Evolutionary conservation across 176 grass and related monocot genomes (phyloP), one percentile per base, ranked within the genome.

Genomic region (Paspalum vaginatum): DNA sequence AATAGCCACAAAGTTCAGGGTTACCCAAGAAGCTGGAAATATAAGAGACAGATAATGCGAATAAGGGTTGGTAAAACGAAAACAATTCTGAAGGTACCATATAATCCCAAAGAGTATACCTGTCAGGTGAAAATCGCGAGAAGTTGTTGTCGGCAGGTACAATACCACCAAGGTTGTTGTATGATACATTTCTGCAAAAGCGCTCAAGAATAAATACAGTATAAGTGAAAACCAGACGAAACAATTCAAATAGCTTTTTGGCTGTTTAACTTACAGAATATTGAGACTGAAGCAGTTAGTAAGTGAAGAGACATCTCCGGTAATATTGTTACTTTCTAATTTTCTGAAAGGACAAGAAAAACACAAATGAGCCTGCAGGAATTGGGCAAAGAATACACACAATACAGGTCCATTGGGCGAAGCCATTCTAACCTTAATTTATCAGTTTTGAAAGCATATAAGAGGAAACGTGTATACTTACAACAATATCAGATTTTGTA

Each of bases 61-160:
- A 75, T 65, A 70, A 71, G 38, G 45, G 24, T 65, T 38, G 42
- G 10, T 47, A 57, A 38, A 6, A 52, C 2, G 16, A 57, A 61
- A 38, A 27, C 2, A 50, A 66, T 74, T 62, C 20, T 32, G 0
- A 53, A 70, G 58, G 26, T 17, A 83, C 63, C 11, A 11, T 37
- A 46, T 54, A 52, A 58, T 66, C 20, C 9, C 52, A 53, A 26
- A 60, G 44, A 13, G 39, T 14, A 63, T 37, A 99, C 97, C 93
- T 96, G 13, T 96, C 82, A 41, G 93, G 87, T 52, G 83, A 86
- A 90, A 99, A 99, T 76, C 93, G 86, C 18, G 97, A 78, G 65
- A 99, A 99, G 79, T 99, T 99, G 69, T 93, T 91, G 58, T 81
- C 83, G 3, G 82, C 88, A 60, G 97, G 97, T 74, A 99, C 85